Percentiles rank a stretch among this genome's conserved stretches.
phyloP scores from a whole-genome alignment of 805 yeast genomes.

The Sugiyamaella americana region DNA sequence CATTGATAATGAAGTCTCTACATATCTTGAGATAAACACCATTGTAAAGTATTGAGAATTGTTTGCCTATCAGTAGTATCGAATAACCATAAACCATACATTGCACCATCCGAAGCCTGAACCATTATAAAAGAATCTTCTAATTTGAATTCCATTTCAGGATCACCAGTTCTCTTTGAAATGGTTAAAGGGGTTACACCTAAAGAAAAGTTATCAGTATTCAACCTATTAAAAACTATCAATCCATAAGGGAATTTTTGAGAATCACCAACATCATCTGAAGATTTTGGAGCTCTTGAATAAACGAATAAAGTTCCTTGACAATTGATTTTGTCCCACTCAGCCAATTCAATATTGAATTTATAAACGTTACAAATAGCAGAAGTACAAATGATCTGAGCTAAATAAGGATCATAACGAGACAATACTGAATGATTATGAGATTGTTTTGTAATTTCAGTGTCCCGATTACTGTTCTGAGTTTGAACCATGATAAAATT shows the following conservation, averaged over 20 bases:
- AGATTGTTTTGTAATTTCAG: background rate
- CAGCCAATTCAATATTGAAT: slow-evolving; percentile 28
- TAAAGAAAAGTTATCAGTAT: slow-evolving; percentile 29
- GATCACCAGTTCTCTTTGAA: slow-evolving; percentile 18
- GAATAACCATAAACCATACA: slow-evolving; percentile 37
- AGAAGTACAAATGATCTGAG: slow-evolving; percentile 33
- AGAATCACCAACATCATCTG: slow-evolving; percentile 17
- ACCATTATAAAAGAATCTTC: slow-evolving; percentile 34
- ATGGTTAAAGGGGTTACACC: slow-evolving; percentile 30
- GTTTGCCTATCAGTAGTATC: slow-evolving; percentile 29
- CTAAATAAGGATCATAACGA: slow-evolving; percentile 33
- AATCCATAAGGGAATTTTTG: slow-evolving; percentile 32
- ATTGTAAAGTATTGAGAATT: slow-evolving; percentile 24
- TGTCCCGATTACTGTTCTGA: no score
- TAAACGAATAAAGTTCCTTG: slow-evolving; percentile 38
- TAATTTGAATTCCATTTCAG: slow-evolving; percentile 30
- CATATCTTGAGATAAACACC: slow-evolving; percentile 27
- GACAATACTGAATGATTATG: slow-evolving; percentile 31
- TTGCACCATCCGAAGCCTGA: slow-evolving; percentile 27
- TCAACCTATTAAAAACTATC: slow-evolving; percentile 33
- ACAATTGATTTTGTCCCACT: slow-evolving; percentile 35
- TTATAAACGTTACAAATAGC: slow-evolving; percentile 37
- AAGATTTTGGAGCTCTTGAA: slow-evolving; percentile 24
- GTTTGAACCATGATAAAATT: no score
- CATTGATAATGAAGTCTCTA: no score